phyloP scores from a whole-genome alignment of 2,329 filamentous ascomycete species.

The Fusarium beomiforme region DNA sequence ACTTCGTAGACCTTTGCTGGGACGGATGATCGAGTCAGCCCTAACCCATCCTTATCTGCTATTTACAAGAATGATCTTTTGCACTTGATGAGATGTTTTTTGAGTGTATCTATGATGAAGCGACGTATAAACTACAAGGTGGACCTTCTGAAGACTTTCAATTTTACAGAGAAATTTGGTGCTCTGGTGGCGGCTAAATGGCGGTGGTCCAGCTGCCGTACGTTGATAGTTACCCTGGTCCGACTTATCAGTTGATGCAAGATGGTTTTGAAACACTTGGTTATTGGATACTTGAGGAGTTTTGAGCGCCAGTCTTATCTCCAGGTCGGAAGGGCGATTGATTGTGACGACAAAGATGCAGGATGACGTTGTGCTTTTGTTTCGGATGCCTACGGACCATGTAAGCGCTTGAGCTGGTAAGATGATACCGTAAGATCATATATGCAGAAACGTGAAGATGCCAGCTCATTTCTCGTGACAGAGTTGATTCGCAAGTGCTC shows the following conservation, averaged over 20 bases:
- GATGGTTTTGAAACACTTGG: not conserved
- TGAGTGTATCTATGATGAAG: not conserved
- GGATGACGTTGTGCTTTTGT: no score
- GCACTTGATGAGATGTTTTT: not conserved
- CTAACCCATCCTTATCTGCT: no score
- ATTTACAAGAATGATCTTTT: not conserved
- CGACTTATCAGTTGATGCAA: not conserved
- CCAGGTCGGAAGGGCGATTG: no score
- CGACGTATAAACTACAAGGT: not conserved
- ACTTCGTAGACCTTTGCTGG: no score
- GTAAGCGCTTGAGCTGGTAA: no score
- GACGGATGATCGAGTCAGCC: no score
- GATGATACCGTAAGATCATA: no score
- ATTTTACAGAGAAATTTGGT: not conserved
- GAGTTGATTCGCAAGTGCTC: fast-evolving
- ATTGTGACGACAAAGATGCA: no score
- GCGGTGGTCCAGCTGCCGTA: not conserved
- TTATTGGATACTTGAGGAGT: not conserved
- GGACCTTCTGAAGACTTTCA: not conserved
- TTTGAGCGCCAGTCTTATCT: no score
- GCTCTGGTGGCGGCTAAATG: not conserved
- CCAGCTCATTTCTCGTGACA: no score
- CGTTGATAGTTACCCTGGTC: not conserved
- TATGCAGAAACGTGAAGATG: no score
- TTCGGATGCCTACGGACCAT: no score